A percentile compares a stretch with the other conserved stretches of the same genome.
phyloP scores from a whole-genome alignment of 2,329 filamentous ascomycete genomes.

The Fusarium sp. region DNA sequence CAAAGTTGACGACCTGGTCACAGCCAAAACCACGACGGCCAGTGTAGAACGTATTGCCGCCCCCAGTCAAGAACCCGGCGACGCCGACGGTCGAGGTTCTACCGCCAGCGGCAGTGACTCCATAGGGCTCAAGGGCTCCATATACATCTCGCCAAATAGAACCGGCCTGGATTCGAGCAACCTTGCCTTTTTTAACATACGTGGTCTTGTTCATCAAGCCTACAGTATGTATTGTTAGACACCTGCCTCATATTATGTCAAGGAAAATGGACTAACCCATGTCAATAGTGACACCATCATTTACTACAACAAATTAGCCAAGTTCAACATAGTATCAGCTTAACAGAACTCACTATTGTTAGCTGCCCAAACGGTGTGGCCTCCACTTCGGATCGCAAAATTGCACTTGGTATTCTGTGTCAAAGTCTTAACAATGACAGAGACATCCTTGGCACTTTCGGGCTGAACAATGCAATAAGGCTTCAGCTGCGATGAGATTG shows the following conservation, averaged over 20 bases:
- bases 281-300: slow-evolving; percentile 23
- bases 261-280: slow-evolving; percentile 1
- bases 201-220: slow-evolving; percentile 27
- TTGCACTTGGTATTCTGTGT: neutral
- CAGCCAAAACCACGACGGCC: slow-evolving; percentile 46
- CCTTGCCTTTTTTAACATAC: slow-evolving; percentile 16
- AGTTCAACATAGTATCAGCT: neutral
- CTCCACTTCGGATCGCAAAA: slow-evolving; percentile 20
- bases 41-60: slow-evolving; percentile 39
- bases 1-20: slow-evolving; percentile 60
- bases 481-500: slow-evolving; percentile 34
- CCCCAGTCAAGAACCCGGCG: slow-evolving; percentile 49
- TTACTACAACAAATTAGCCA: slow-evolving; percentile 15
- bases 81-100: slow-evolving; percentile 42
- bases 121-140: slow-evolving; percentile 6
- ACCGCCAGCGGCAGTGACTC: slow-evolving; percentile 19
- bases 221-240: neutral
- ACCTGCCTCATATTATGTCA: neutral
- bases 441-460: slow-evolving; percentile 37
- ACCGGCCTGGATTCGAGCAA: slow-evolving; percentile 16
- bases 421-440: slow-evolving; percentile 32
- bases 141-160: slow-evolving; percentile 25
- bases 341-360: slow-evolving; percentile 9
- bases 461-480: slow-evolving; percentile 49
- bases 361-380: slow-evolving; percentile 23